Conservation (phyloP, 2,329 filamentous ascomycete species). For the Cordyceps tenuipes region DNA sequence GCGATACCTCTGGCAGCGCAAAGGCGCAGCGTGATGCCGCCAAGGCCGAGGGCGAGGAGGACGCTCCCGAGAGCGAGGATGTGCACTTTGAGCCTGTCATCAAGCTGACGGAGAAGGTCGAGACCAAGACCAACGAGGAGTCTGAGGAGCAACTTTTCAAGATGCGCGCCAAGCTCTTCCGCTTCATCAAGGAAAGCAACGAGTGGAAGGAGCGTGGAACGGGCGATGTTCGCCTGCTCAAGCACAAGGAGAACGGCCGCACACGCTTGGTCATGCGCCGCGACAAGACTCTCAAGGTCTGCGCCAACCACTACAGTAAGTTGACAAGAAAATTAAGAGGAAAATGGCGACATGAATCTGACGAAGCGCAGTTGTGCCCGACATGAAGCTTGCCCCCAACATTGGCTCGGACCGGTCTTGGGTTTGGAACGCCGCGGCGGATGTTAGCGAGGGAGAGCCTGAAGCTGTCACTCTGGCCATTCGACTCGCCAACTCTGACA, state of each 20-base stretch:
- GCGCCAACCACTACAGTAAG: slow-evolving; percentile 99
- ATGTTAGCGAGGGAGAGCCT: slow-evolving; percentile 96
- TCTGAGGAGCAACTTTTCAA: slow-evolving; percentile 96
- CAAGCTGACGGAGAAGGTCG: slow-evolving; percentile 91
- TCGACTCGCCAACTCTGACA: slow-evolving; percentile 95
- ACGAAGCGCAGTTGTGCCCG: slow-evolving; percentile 58
- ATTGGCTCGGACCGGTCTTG: slow-evolving; percentile 96
- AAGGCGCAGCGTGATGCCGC: slow-evolving; percentile 63
- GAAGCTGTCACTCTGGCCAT: slow-evolving; percentile 95
- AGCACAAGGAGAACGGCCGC: slow-evolving; percentile 99
- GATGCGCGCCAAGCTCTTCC: slow-evolving; percentile 99
- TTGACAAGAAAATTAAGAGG: slow-evolving; percentile 14
- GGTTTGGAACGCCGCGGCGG: slow-evolving; percentile 97
- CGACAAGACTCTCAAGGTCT: slow-evolving; percentile 99
- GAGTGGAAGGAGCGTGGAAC: slow-evolving; percentile 99
- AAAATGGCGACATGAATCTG: slow-evolving; percentile 26
- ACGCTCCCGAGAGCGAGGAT: slow-evolving; percentile 78
- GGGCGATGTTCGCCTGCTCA: slow-evolving; percentile 89
- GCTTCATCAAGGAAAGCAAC: slow-evolving; percentile 81
- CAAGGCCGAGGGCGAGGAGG: slow-evolving; percentile 58
- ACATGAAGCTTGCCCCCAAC: slow-evolving; percentile 98
- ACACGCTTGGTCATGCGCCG: slow-evolving; percentile 95
- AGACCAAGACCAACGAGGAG: slow-evolving; percentile 97
- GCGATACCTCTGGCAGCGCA: slow-evolving; percentile 81
- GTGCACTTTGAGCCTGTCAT: slow-evolving; percentile 97